phyloP scores from a whole-genome alignment of 192 early-diverging fungal species.

The Coemansia reversa region DNA sequence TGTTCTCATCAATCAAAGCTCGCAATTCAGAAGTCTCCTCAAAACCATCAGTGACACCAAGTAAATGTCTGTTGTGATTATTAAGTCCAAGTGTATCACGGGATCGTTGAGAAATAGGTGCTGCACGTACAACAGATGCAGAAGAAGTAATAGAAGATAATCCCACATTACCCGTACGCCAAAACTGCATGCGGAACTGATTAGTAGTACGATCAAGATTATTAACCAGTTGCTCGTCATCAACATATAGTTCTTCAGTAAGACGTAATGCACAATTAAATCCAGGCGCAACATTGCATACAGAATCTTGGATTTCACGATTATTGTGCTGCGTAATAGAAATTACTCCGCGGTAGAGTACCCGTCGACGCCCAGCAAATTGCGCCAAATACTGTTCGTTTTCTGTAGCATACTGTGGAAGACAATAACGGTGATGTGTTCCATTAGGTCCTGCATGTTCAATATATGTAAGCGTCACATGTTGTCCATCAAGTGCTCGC shows the following conservation, averaged over 20 bases:
- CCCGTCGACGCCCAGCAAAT: slow-evolving; percentile 35
- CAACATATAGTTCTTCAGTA: slow-evolving; percentile 50
- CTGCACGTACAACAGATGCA: not conserved
- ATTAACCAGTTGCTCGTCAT: slow-evolving; percentile 44
- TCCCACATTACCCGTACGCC: slow-evolving; percentile 28
- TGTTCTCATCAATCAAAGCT: slow-evolving; percentile 59
- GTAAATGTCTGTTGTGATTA: slow-evolving; percentile 37
- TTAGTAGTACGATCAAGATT: slow-evolving; percentile 32
- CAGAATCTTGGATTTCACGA: slow-evolving; percentile 31
- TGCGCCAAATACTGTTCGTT: slow-evolving; percentile 51
- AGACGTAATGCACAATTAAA: slow-evolving; percentile 58
- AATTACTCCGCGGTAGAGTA: slow-evolving; percentile 47
- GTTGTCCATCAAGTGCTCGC: slow-evolving; percentile 61
- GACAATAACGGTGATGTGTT: slow-evolving; percentile 35
- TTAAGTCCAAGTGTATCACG: slow-evolving; percentile 17
- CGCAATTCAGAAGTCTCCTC: slow-evolving; percentile 55
- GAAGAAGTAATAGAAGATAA: not conserved
- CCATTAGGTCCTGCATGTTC: slow-evolving; percentile 32
- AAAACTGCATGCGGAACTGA: slow-evolving; percentile 44
- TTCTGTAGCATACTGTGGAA: slow-evolving; percentile 32
- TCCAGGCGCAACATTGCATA: slow-evolving; percentile 60
- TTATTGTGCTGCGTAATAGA: slow-evolving; percentile 54
- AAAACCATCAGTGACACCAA: slow-evolving; percentile 58
- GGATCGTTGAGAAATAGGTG: slow-evolving; percentile 14
- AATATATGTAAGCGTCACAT: slow-evolving; percentile 56